Percentiles rank a stretch among this genome's conserved stretches.
phyloP scores from a whole-genome alignment of 345 rosid species.

The Raphanus sativus region DNA sequence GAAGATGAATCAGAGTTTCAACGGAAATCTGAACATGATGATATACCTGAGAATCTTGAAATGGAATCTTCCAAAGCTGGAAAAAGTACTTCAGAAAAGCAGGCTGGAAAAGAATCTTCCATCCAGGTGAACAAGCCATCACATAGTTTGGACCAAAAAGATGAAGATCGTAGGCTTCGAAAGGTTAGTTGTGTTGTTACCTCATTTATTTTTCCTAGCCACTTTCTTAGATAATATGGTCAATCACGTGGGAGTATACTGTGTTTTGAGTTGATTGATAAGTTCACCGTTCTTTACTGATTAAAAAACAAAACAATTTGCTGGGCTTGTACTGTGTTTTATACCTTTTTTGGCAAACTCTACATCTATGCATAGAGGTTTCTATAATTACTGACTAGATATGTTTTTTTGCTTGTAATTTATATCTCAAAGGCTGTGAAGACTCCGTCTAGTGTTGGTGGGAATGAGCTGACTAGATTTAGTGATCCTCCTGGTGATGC shows the following conservation, averaged over 20 bases:
- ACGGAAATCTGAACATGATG: conserved; percentile 50
- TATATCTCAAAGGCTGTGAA: conserved; percentile 57
- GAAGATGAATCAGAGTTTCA: conserved; percentile 42
- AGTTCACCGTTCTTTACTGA: not conserved
- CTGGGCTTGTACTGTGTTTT: conserved; percentile 2
- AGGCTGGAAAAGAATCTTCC: conserved; percentile 51
- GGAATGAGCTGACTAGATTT: conserved; percentile 80
- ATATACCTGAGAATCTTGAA: conserved; percentile 46
- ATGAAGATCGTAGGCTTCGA: conserved; percentile 54
- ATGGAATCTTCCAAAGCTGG: conserved; percentile 51
- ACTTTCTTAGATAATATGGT: conserved; percentile 20
- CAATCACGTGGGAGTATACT: not conserved
- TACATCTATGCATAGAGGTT: conserved; percentile 14
- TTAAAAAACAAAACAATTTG: not conserved
- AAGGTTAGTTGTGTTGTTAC: conserved; percentile 56
- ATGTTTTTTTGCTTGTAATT: conserved; percentile 28
- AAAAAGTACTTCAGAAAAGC: conserved; percentile 41
- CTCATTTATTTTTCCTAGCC: not conserved
- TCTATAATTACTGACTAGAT: conserved; percentile 11
- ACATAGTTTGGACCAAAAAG: conserved; percentile 53
- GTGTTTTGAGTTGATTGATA: conserved; percentile 20
- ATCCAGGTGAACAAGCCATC: conserved; percentile 48
- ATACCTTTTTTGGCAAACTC: not conserved
- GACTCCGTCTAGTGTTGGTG: conserved; percentile 49
- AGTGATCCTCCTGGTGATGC: conserved; percentile 98